phyloP scores from a whole-genome alignment of 257 asterid species.

The Misopates orontium region DNA sequence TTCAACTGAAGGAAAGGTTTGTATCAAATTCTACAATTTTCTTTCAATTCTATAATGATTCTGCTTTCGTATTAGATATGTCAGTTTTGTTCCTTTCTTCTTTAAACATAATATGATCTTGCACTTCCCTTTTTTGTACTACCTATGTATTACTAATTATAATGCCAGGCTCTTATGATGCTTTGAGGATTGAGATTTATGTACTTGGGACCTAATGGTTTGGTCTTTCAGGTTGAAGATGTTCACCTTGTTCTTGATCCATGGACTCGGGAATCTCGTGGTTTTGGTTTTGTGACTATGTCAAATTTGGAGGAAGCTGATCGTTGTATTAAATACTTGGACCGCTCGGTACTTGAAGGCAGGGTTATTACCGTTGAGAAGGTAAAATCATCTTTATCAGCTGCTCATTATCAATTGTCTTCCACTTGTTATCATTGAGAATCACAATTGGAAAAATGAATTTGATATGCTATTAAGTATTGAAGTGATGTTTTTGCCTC shows the following conservation, averaged over 20 bases:
- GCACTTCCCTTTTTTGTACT: no score
- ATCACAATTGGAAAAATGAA: not conserved
- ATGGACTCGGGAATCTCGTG: slow-evolving; percentile 81
- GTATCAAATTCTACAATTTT: not conserved
- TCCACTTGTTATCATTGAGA: not conserved
- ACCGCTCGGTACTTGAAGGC: slow-evolving; percentile 81
- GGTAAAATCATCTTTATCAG: slow-evolving; percentile 39
- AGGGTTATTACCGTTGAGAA: slow-evolving; percentile 90
- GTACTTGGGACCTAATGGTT: not conserved
- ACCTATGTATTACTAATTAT: no score
- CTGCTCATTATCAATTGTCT: not conserved
- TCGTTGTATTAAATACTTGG: slow-evolving; percentile 76
- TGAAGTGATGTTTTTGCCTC: slow-evolving; percentile 41
- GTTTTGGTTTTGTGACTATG: slow-evolving; percentile 93
- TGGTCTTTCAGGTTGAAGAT: slow-evolving; percentile 57
- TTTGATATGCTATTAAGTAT: slow-evolving; percentile 24
- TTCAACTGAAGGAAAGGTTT: slow-evolving; percentile 78
- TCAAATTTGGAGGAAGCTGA: slow-evolving; percentile 66
- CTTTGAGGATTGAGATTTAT: not conserved
- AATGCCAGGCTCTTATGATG: no score
- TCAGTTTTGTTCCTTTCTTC: no score
- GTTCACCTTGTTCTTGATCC: slow-evolving; percentile 87
- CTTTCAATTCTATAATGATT: no score
- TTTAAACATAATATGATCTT: no score
- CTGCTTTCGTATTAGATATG: no score